Conservation (phyloP, 352 stramenopile genomes). For the Phytophthora cajani region DNA sequence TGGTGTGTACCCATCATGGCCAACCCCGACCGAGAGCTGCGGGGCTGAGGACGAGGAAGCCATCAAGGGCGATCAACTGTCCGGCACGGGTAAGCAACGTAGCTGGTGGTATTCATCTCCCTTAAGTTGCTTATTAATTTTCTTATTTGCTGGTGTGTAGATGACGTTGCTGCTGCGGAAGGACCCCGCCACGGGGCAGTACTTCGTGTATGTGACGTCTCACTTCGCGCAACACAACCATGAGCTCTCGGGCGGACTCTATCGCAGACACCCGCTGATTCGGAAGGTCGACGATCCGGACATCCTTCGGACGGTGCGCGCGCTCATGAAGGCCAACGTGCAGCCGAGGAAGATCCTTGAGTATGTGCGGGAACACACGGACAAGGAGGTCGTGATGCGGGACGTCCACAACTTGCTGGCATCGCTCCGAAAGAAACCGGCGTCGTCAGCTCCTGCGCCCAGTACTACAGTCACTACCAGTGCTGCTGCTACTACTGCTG, state of each 20-base stretch:
- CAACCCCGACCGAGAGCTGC: slow-evolving; percentile 23
- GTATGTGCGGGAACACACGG: slow-evolving; percentile 37
- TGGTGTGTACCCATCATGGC: slow-evolving; percentile 37
- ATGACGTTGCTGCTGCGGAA: slow-evolving; percentile 33
- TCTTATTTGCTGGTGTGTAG: slow-evolving; percentile 3
- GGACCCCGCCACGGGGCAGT: slow-evolving; percentile 27
- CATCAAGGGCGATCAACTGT: slow-evolving; percentile 33
- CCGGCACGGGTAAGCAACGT: slow-evolving; percentile 23
- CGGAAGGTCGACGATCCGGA: slow-evolving; percentile 30
- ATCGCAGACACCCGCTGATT: slow-evolving; percentile 33
- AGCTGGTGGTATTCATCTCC: neutral
- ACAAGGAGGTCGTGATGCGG: slow-evolving; percentile 28
- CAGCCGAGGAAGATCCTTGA: slow-evolving; percentile 34
- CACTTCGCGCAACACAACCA: slow-evolving; percentile 36
- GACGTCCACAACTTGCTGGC: slow-evolving; percentile 41
- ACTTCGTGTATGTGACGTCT: slow-evolving; percentile 35
- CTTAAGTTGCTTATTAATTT: neutral
- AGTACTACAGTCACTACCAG: neutral
- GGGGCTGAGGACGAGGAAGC: slow-evolving; percentile 15
- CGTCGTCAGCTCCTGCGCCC: neutral
- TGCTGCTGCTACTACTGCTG: too few species aligned
- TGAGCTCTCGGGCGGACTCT: slow-evolving; percentile 27
- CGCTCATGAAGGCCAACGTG: slow-evolving; percentile 32
- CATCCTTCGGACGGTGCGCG: slow-evolving; percentile 27
- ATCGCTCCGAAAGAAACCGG: slow-evolving; percentile 19